Conservation (phyloP, 148 eudicot species). For the Simmondsia chinensis region DNA sequence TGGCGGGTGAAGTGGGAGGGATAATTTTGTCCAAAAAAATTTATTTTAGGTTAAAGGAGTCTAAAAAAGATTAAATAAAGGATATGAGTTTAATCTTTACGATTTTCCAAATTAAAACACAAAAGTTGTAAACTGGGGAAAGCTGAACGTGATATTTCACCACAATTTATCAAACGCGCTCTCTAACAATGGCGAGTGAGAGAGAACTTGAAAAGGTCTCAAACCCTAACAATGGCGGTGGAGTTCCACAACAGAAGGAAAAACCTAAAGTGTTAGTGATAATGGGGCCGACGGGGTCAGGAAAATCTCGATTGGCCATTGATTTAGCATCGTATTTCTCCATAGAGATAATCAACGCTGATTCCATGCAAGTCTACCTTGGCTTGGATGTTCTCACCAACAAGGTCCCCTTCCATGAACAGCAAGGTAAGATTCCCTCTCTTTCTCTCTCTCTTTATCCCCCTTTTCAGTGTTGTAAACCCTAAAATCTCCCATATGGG, state of each 20-base stretch:
- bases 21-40: too few species aligned
- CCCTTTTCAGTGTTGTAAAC: neutral
- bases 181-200: conserved; percentile 16
- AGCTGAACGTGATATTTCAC: too few species aligned
- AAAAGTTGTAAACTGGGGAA: too few species aligned
- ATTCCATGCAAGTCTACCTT: conserved; percentile 89
- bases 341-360: conserved; percentile 77
- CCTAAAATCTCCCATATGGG: neutral
- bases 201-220: neutral
- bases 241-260: neutral
- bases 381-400: conserved; percentile 92
- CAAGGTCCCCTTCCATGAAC: conserved; percentile 69
- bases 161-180: too few species aligned
- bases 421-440: conserved; percentile 44
- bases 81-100: too few species aligned
- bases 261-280: conserved; percentile 64
- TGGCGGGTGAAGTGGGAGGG: too few species aligned
- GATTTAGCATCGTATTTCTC: conserved; percentile 77
- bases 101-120: too few species aligned
- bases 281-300: conserved; percentile 90
- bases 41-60: too few species aligned
- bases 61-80: too few species aligned
- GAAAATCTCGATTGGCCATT: conserved; percentile 70
- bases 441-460: neutral
- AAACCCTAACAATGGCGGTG: conserved; percentile 28